Evolutionary conservation across 176 grass and related monocot genomes (phyloP), one percentile per base, ranked within the genome.

Genomic region (Aegilops longissima): DNA sequence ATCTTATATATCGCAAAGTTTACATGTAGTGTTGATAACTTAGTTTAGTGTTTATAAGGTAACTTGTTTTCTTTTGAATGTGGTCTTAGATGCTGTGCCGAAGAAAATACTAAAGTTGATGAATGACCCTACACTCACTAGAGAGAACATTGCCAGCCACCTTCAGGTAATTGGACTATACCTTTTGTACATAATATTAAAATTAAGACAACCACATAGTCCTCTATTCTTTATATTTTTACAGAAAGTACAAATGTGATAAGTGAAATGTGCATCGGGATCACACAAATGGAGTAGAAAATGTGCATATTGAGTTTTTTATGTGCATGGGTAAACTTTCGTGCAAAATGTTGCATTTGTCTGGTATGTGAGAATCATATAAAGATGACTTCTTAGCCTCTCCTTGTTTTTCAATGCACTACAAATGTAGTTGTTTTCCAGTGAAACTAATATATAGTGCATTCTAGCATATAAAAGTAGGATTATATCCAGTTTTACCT

Each of bases 101-200:
- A 88, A 11, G 6, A 85, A 56, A 85, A 91, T 91, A 52, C 66
- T 91, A 8, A 23, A 31, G 3, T 33, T 44, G 71, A 91, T 91
- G 82, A 44, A 79, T 27, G 23, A 78, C 8, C 0, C 18, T 21
- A 54, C 11, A 31, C 7, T 91, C 11, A 88, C 40, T 1, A 85
- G 90, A 7, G 72, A 78, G 10, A 72, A 88, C 23, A 58, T 91
- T 61, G 86, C 86, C 20, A 91, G 86, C 81, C 82, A 91, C n/a
- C 78, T 91, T 47, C 40, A 74, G 71, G 71, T 74, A 74, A 16
- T 9, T 1, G 12, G 24, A 75, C 25, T 49, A 4, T 51, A 49
- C 6, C 3, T 30, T 49, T 40, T 35, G 9, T 71, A 74, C 23
- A 44, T 44, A 12, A 29, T 13, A 75, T 45, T 45, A 0, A 12